phyloP scores from a whole-genome alignment of 2,329 filamentous ascomycete genomes.

The Fusarium illudens region DNA sequence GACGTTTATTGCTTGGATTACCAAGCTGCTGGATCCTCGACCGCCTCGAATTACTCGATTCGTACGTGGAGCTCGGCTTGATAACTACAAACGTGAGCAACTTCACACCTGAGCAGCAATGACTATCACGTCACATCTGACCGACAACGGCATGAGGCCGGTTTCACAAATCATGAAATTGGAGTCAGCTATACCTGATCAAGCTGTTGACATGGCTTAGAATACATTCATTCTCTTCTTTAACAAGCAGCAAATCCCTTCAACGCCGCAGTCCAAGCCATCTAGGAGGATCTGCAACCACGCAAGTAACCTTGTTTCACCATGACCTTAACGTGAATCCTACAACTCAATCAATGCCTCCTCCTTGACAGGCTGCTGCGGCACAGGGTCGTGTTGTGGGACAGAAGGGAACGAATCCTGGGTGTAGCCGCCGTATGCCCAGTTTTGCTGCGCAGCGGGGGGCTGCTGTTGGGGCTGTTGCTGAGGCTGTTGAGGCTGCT shows the following conservation, averaged over 20 bases:
- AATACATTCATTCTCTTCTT: slow-evolving; percentile 23
- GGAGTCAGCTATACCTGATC: slow-evolving; percentile 7
- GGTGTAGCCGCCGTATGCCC: slow-evolving; percentile 60
- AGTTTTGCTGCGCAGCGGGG: slow-evolving; percentile 51
- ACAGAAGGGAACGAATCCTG: slow-evolving; percentile 72
- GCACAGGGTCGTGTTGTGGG: slow-evolving; percentile 55
- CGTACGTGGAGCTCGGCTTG: slow-evolving; percentile 14
- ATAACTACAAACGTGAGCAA: not conserved
- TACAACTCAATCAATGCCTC: slow-evolving; percentile 84
- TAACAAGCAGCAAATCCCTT: slow-evolving; percentile 3
- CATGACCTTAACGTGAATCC: slow-evolving; percentile 4
- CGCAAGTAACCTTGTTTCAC: not conserved
- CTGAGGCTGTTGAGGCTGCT: slow-evolving; percentile 24
- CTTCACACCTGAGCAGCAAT: not conserved
- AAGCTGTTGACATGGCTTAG: not conserved
- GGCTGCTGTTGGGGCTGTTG: slow-evolving; percentile 33
- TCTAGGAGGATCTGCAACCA: not conserved
- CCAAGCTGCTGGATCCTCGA: slow-evolving; percentile 12
- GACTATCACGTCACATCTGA: not conserved
- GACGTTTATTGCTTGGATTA: slow-evolving; percentile 5
- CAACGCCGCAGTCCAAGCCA: slow-evolving; percentile 23
- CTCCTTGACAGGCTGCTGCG: slow-evolving; percentile 65
- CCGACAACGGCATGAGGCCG: not conserved
- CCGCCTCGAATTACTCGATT: slow-evolving; percentile 14
- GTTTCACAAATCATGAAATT: slow-evolving; percentile 13